Evolutionary conservation across 345 rosid species (phyloP).

Genomic region (Bruguiera sexangula): DNA sequence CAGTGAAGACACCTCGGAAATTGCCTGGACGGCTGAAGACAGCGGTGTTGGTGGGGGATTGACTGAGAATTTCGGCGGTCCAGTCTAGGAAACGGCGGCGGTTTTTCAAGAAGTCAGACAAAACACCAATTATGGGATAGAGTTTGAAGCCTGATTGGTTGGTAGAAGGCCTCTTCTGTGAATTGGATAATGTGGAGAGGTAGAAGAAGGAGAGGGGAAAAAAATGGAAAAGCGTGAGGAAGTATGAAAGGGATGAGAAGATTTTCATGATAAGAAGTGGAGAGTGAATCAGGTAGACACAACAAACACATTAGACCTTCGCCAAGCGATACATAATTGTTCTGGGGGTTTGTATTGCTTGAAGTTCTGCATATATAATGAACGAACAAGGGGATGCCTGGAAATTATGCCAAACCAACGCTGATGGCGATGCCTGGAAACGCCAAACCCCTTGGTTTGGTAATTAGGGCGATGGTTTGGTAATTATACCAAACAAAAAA

Average conservation of each 20-base stretch:
- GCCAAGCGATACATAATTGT: too few relatives aligned
- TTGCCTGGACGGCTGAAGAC: conserved; percentile 27
- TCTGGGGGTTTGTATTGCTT: too few relatives aligned
- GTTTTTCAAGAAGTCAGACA: conserved; percentile 39
- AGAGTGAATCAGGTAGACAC: not conserved
- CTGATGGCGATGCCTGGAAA: too few relatives aligned
- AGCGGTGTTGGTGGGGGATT: conserved; percentile 28
- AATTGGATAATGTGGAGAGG: conserved; percentile 3
- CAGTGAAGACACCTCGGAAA: conserved; percentile 35
- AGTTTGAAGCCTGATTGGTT: conserved; percentile 25
- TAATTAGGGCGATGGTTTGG: too few relatives aligned
- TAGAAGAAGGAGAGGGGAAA: conserved; percentile 21
- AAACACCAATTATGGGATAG: conserved; percentile 35
- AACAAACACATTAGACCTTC: not conserved
- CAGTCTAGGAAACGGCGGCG: conserved; percentile 44
- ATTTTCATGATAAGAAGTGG: not conserved
- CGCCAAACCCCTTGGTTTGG: too few relatives aligned
- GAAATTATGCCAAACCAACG: too few relatives aligned
- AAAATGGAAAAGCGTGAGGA: conserved; percentile 13
- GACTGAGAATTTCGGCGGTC: conserved; percentile 28
- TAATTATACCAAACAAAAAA: too few relatives aligned
- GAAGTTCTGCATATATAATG: too few relatives aligned
- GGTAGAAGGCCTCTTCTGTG: not conserved
- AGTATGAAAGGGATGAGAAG: conserved; percentile 16
- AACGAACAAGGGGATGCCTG: too few relatives aligned